Conservation (phyloP, 1,284 basidiomycete species). For the Trichosporon sp. region DNA sequence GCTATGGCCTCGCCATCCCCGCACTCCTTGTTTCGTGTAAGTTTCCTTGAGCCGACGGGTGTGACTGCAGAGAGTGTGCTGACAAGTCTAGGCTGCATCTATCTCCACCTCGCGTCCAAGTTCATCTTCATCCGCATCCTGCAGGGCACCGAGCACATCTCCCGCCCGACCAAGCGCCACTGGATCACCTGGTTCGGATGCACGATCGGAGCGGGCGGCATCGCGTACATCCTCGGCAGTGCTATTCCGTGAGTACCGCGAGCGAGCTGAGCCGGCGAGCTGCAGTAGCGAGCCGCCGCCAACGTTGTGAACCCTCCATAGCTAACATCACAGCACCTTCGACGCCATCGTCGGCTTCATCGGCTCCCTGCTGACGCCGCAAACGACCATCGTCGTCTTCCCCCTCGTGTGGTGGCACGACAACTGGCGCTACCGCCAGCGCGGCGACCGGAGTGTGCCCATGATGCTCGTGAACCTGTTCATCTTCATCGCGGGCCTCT, state of each 20-base stretch:
- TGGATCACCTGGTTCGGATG: slow-evolving; percentile 64
- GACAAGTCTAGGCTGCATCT: slow-evolving; percentile 27
- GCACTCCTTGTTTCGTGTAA: slow-evolving; percentile 36
- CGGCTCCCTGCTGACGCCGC: slow-evolving; percentile 41
- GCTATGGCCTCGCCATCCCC: slow-evolving; percentile 56
- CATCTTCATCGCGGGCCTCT: slow-evolving; percentile 36
- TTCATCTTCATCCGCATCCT: slow-evolving; percentile 66
- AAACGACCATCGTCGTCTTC: slow-evolving; percentile 30
- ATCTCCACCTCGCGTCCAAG: slow-evolving; percentile 59
- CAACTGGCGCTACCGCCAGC: slow-evolving; percentile 33
- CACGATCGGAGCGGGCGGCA: slow-evolving; percentile 39
- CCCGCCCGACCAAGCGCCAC: slow-evolving; percentile 63
- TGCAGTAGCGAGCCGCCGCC: neutral
- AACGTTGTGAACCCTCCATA: neutral
- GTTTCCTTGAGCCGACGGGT: neutral
- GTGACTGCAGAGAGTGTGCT: neutral
- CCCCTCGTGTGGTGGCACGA: slow-evolving; percentile 44
- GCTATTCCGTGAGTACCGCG: slow-evolving; percentile 26
- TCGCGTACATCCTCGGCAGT: slow-evolving; percentile 31
- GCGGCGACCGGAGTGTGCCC: slow-evolving; percentile 11
- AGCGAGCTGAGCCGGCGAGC: too few relatives aligned
- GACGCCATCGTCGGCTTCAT: slow-evolving; percentile 34
- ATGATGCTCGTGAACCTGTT: slow-evolving; percentile 24
- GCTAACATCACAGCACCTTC: neutral
- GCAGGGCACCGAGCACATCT: slow-evolving; percentile 63